phyloP scores from a whole-genome alignment of 495 filamentous ascomycete species.

The Jackrogersella minutella region DNA sequence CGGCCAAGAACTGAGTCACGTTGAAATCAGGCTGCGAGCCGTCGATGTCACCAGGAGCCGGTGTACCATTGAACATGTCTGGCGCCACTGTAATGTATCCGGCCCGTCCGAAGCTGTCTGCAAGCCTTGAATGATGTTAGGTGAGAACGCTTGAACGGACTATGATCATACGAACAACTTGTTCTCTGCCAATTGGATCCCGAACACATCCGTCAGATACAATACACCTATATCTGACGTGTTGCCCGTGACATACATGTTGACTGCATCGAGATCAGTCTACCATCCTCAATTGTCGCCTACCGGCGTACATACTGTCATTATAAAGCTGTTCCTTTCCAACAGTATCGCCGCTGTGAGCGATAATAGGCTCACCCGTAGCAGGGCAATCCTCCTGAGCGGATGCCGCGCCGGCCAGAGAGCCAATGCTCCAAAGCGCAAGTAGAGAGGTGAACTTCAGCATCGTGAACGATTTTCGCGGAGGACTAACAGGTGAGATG shows the following conservation, averaged over 20 bases:
- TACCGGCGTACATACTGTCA: slow-evolving; percentile 36
- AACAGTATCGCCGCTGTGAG: slow-evolving; percentile 44
- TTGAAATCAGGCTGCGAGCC: slow-evolving; percentile 62
- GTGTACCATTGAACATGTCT: slow-evolving; percentile 74
- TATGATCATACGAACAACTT: slow-evolving; percentile 59
- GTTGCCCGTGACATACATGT: slow-evolving; percentile 49
- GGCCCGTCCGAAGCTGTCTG: slow-evolving; percentile 77
- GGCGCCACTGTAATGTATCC: slow-evolving; percentile 79
- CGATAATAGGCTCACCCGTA: slow-evolving; percentile 39
- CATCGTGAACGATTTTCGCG: slow-evolving; percentile 19
- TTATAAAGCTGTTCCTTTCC: slow-evolving; percentile 44
- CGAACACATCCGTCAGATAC: slow-evolving; percentile 68
- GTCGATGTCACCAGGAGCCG: slow-evolving; percentile 57
- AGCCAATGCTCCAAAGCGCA: slow-evolving; percentile 32
- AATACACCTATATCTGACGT: slow-evolving; percentile 56
- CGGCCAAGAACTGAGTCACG: slow-evolving; percentile 60
- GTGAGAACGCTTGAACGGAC: background rate
- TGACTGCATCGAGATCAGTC: slow-evolving; percentile 37
- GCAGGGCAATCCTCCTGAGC: slow-evolving; percentile 33
- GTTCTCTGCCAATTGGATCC: slow-evolving; percentile 66
- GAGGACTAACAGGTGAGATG: background rate
- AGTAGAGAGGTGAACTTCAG: slow-evolving; percentile 24
- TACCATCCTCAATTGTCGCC: background rate
- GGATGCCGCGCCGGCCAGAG: slow-evolving; percentile 9
- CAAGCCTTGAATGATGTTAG: slow-evolving; percentile 54